Evolutionary conservation across 2,329 filamentous ascomycete genomes (phyloP).

Genomic region (Phialophora macrospora): DNA sequence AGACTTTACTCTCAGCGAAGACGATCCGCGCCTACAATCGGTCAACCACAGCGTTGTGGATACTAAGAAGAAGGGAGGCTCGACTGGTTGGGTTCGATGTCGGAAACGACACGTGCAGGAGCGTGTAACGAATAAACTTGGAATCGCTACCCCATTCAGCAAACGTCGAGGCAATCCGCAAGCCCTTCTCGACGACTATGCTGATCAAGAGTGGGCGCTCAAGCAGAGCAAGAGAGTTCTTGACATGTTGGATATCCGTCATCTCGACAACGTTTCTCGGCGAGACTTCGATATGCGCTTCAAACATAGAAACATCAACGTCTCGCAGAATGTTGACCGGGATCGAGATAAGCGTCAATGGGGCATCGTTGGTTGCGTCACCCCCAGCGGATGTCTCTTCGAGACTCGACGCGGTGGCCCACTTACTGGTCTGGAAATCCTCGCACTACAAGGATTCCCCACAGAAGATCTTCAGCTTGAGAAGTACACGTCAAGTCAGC

Average conservation of each 20-base stretch:
- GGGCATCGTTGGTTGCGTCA: slow-evolving; percentile 70
- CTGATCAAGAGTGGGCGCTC: slow-evolving; percentile 57
- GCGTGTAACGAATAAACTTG: slow-evolving; percentile 58
- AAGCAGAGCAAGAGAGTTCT: slow-evolving; percentile 63
- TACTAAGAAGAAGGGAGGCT: slow-evolving; percentile 46
- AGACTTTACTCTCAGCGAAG: slow-evolving; percentile 63
- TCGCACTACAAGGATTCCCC: slow-evolving; percentile 72
- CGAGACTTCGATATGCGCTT: slow-evolving; percentile 62
- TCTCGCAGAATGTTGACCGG: slow-evolving; percentile 75
- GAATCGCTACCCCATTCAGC: slow-evolving; percentile 62
- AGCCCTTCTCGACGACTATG: slow-evolving; percentile 61
- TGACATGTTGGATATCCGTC: slow-evolving; percentile 69
- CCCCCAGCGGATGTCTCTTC: slow-evolving; percentile 67
- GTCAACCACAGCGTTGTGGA: slow-evolving; percentile 37
- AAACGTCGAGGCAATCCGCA: slow-evolving; percentile 62
- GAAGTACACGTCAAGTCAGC: slow-evolving; percentile 63
- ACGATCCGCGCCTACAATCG: slow-evolving; percentile 57
- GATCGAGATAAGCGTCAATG: slow-evolving; percentile 53
- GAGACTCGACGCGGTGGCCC: slow-evolving; percentile 65
- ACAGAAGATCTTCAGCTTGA: slow-evolving; percentile 66
- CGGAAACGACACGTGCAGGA: slow-evolving; percentile 64
- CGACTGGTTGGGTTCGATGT: slow-evolving; percentile 61
- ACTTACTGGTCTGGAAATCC: slow-evolving; percentile 65
- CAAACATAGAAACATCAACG: slow-evolving; percentile 62
- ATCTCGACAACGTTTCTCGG: slow-evolving; percentile 54